Conservation (phyloP, 768 basidiomycete species). For the Phlegmacium glaucopus region DNA sequence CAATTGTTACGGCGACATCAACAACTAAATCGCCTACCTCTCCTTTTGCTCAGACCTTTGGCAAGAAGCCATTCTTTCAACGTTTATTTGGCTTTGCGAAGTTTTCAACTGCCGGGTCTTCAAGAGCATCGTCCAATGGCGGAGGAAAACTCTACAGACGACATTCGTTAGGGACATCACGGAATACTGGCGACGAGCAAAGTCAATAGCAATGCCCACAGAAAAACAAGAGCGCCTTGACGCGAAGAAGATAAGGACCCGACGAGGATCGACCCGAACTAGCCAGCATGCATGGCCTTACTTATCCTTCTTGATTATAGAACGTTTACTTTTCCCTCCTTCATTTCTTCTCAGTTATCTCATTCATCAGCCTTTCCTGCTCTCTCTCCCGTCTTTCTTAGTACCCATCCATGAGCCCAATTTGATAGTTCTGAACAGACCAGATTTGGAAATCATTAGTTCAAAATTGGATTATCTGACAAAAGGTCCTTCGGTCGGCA, state of each 20-base stretch:
- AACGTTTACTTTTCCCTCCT: conserved; percentile 6
- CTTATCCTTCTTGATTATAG: conserved; percentile 16
- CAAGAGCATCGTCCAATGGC: conserved; percentile 28
- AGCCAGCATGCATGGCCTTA: conserved; percentile 1
- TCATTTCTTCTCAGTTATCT: conserved; percentile 8
- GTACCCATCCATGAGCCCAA: too few relatives aligned
- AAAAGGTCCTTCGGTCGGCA: too few relatives aligned
- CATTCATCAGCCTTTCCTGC: conserved; percentile 7
- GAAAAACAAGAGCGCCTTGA: not conserved
- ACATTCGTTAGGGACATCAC: conserved; percentile 43
- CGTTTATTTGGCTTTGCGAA: conserved; percentile 53
- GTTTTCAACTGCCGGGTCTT: conserved; percentile 38
- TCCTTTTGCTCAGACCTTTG: conserved; percentile 33
- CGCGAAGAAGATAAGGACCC: not conserved
- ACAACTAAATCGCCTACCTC: conserved; percentile 55
- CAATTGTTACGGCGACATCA: conserved; percentile 57
- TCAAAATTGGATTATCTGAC: too few relatives aligned
- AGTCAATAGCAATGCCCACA: conserved; percentile 1
- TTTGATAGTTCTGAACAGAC: not conserved
- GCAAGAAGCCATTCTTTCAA: conserved; percentile 59
- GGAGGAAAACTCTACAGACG: conserved; percentile 42
- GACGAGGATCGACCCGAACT: not conserved
- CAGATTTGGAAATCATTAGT: too few relatives aligned
- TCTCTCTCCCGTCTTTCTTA: conserved; percentile 2
- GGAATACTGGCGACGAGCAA: conserved; percentile 6